Evolutionary conservation across 139 green algal species (phyloP), one percentile per base, ranked within the genome.

Genomic region (Chlorella ohadii): DNA sequence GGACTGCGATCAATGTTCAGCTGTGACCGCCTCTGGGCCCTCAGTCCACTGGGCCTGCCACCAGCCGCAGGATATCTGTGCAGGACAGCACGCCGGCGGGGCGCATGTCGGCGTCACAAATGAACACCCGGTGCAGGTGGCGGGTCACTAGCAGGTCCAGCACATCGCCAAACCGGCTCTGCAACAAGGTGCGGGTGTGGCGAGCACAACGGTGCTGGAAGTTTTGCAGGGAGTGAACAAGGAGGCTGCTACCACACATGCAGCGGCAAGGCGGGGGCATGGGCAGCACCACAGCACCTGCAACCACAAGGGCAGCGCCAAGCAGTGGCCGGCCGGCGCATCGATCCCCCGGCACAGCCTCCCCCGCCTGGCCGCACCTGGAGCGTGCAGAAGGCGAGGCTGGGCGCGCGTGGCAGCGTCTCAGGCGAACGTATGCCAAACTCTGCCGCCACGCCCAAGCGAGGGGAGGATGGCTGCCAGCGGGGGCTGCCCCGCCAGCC

Each of bases 31-130:
- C n/a, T n/a, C n/a, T n/a, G n/a, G n/a, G n/a, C 51, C 3, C 51
- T 59, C 51, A 59, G 51, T 59, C 12, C 51, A 13, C 51, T 13
- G 51, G 51, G 23, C 75, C 77, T 23, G 63, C 77, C 16, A 85
- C 17, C 68, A 85, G 33, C 1, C 22, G 9, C 25, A 85, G 51
- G 15, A 85, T 57, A 68, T 85, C 80, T 22, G 68, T 79, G 20
- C 71, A 15, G 5, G 65, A 56, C 16, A 85, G 41, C 31, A 85
- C 67, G 7, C 55, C 67, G 5, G n/a, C 34, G 1, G 80, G 68
- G 22, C 80, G 67, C 27, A 56, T 36, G 33, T 79, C 67, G 7
- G 34, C 68, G 44, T 85, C 80, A 13, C 70, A 55, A 9, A 85
- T 22, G 15, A 71, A 85, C 23, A 71, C 28, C 20, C 80, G 68